A percentile compares a stretch with the other conserved stretches of the same genome.
Evolutionary conservation across 257 asterid genomes (phyloP).

Genomic region (Przewalskia tangutica): DNA sequence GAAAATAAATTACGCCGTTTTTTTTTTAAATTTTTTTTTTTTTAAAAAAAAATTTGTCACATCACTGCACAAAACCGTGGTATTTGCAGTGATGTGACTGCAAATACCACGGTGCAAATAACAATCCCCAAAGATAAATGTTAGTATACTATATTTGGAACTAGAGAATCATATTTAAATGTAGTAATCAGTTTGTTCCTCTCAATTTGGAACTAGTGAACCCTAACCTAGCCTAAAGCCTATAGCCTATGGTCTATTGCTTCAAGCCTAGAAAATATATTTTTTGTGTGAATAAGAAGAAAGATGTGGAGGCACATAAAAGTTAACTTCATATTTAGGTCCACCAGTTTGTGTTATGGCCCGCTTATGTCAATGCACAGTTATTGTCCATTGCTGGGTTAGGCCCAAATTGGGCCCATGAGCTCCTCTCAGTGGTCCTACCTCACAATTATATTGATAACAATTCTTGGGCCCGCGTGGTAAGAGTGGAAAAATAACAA

Average conservation of each 20-base stretch:
- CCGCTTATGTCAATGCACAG: not conserved
- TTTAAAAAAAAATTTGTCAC: too few species aligned
- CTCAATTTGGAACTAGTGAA: conserved; percentile 2
- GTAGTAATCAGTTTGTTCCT: not conserved
- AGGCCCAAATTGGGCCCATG: not conserved
- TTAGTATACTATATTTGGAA: not conserved
- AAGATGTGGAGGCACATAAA: not conserved
- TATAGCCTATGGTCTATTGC: not conserved
- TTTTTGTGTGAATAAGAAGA: not conserved
- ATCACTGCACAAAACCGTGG: too few species aligned
- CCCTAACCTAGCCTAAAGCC: not conserved
- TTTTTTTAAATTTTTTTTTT: too few species aligned
- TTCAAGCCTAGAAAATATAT: not conserved
- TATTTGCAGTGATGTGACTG: too few species aligned
- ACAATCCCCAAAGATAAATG: too few species aligned
- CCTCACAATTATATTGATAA: not conserved
- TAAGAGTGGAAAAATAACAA: not conserved
- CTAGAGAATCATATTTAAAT: not conserved
- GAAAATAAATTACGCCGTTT: too few species aligned
- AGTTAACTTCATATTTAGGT: not conserved
- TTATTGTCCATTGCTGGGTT: not conserved
- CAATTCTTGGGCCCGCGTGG: not conserved
- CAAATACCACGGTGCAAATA: too few species aligned
- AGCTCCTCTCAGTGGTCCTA: not conserved
- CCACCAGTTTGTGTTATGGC: not conserved